phyloP scores from a whole-genome alignment of 176 grass and related monocot genomes.

The Calamus simplicifolius region DNA sequence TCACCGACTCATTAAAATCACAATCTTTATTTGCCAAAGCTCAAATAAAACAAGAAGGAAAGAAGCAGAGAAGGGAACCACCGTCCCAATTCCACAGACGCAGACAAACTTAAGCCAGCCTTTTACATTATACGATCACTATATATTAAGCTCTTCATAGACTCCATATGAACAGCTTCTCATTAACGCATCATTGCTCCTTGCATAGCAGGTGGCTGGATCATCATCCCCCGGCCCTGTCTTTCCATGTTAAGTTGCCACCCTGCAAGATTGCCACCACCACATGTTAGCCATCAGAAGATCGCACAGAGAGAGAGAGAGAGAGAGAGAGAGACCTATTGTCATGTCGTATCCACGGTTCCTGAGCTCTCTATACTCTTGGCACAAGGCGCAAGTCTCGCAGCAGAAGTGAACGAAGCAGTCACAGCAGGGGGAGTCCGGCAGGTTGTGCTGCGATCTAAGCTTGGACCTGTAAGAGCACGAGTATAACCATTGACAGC shows the following conservation, averaged over 20 bases:
- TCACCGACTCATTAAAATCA: no score
- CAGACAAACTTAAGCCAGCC: no score
- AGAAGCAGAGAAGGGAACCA: no score
- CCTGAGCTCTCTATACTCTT: constrained; percentile 4
- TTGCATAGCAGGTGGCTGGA: not conserved
- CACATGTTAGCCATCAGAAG: no score
- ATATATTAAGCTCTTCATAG: no score
- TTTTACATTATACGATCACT: no score
- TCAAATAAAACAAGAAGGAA: no score
- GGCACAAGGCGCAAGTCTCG: not conserved
- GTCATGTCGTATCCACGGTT: constrained; percentile 9
- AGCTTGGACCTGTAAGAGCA: constrained; percentile 1
- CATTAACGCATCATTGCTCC: not conserved
- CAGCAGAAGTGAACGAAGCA: not conserved
- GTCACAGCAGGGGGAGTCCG: not conserved
- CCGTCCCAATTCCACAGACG: no score
- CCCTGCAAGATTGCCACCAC: not conserved
- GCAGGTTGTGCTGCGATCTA: not conserved
- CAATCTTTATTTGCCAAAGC: no score
- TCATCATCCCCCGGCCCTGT: not conserved
- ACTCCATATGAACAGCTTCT: not conserved
- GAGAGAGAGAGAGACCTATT: not conserved
- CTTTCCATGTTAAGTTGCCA: constrained; percentile 8
- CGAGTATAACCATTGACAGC: not conserved
- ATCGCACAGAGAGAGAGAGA: no score